phyloP scores from a whole-genome alignment of 441 rosid species.

The Bruguiera hainesii region DNA sequence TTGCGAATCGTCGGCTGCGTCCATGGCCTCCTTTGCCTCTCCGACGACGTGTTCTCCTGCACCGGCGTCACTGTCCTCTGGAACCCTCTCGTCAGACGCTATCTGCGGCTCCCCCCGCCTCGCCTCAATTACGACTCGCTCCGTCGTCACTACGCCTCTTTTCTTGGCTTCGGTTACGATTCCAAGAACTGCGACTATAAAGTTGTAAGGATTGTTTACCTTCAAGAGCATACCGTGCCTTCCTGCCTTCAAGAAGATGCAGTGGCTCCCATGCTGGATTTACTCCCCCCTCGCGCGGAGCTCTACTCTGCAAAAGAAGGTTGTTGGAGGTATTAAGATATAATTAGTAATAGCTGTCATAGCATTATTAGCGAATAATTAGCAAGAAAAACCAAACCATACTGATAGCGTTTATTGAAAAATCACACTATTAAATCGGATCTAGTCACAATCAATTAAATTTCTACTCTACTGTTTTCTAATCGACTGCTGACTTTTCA shows the following conservation, averaged over 20 bases:
- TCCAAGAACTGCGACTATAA: constrained; percentile 4
- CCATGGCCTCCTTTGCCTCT: constrained; percentile 3
- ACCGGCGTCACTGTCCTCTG: not conserved
- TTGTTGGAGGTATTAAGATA: not conserved
- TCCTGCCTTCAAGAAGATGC: not conserved
- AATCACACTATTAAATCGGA: too few relatives aligned
- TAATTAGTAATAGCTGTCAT: too few relatives aligned
- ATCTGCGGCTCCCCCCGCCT: not conserved
- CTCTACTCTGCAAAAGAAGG: not conserved
- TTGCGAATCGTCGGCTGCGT: not conserved
- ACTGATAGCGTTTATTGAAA: too few relatives aligned
- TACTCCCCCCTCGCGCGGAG: not conserved
- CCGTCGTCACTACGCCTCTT: constrained; percentile 1
- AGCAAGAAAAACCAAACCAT: too few relatives aligned
- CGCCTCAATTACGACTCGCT: constrained; percentile 3
- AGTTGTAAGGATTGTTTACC: constrained; percentile 6
- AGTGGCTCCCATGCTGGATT: not conserved
- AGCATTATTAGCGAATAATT: too few relatives aligned
- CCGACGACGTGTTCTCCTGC: not conserved
- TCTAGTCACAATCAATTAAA: too few relatives aligned
- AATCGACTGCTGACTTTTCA: too few relatives aligned
- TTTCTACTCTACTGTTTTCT: too few relatives aligned
- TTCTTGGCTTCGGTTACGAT: constrained; percentile 15
- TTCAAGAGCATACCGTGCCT: not conserved
- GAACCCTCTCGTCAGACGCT: constrained; percentile 10